Percentiles rank a stretch among this genome's conserved stretches.
Conservation (phyloP, 2,329 filamentous ascomycete species). For the Penicillium sp. region DNA sequence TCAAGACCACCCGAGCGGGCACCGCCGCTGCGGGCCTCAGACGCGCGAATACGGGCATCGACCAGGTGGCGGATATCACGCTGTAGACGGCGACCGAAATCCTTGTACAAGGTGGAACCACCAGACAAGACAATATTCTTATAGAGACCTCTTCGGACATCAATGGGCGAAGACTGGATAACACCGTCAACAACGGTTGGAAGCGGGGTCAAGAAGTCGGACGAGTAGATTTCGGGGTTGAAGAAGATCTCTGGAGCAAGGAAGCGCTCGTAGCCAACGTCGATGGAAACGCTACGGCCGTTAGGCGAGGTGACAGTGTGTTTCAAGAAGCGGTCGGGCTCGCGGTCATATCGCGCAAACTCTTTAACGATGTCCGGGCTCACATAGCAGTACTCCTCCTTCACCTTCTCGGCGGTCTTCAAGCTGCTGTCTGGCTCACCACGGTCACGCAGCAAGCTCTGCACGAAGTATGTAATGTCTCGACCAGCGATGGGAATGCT, state of each 20-base stretch:
- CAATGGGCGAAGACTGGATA: conserved; percentile 96
- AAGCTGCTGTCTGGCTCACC: conserved; percentile 95
- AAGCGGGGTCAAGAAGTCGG: conserved; percentile 93
- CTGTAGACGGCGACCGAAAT: conserved; percentile 94
- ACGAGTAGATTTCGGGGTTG: conserved; percentile 99
- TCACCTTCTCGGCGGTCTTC: conserved; percentile 97
- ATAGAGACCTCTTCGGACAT: conserved; percentile 94
- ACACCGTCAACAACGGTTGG: conserved; percentile 93
- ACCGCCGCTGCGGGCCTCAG: conserved; percentile 86
- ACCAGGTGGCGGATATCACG: conserved; percentile 96
- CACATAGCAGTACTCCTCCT: conserved; percentile 98
- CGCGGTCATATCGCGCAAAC: conserved; percentile 89
- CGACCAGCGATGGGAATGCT: conserved; percentile 96
- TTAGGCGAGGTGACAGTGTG: conserved; percentile 85
- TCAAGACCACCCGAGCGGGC: conserved; percentile 92
- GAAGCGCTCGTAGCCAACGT: conserved; percentile 97
- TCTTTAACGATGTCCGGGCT: conserved; percentile 99
- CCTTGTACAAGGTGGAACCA: conserved; percentile 96
- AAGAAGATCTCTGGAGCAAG: conserved; percentile 99
- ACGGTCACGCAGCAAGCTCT: conserved; percentile 90
- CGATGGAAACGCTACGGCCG: conserved; percentile 79
- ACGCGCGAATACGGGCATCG: conserved; percentile 87
- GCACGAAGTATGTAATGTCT: conserved; percentile 98
- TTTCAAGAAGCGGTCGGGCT: conserved; percentile 86
- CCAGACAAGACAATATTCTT: conserved; percentile 99